Conservation (phyloP, 345 rosid genomes). For the Garcia nutans region DNA sequence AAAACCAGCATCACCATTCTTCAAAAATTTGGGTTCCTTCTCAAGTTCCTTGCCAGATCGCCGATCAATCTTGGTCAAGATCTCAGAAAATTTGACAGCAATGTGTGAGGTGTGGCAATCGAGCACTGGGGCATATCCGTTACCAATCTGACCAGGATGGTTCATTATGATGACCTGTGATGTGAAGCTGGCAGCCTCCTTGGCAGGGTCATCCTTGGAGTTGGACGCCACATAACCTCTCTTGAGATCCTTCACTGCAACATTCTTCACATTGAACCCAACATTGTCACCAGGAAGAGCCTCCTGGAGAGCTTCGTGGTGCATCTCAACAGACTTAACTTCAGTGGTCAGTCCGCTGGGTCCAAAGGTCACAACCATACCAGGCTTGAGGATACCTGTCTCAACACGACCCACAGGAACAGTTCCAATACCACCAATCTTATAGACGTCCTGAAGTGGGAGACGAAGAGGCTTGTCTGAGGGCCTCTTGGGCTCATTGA, state of each 20-base stretch:
- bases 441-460: constrained; percentile 22
- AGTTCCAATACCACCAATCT: constrained; percentile 25
- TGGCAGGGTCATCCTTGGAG: constrained; percentile 47
- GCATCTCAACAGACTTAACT: constrained; percentile 18
- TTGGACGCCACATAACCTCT: constrained; percentile 42
- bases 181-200: constrained; percentile 45
- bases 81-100: constrained; percentile 61
- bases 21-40: constrained; percentile 64
- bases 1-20: constrained; percentile 57
- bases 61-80: constrained; percentile 63
- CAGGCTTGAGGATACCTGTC: constrained; percentile 20
- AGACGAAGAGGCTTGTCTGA: constrained; percentile 24
- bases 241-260: constrained; percentile 43
- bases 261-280: constrained; percentile 46
- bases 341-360: constrained; percentile 21
- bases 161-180: constrained; percentile 63
- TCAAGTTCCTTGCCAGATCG: constrained; percentile 72
- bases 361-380: constrained; percentile 22
- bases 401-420: constrained; percentile 25
- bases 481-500: constrained; percentile 22
- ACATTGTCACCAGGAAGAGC: constrained; percentile 18
- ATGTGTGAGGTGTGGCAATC: constrained; percentile 65
- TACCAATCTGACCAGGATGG: constrained; percentile 64
- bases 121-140: constrained; percentile 54
- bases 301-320: constrained; percentile 18